Evolutionary conservation across 1,284 basidiomycete species (phyloP).

Genomic region (Irpex rosettiformis): DNA sequence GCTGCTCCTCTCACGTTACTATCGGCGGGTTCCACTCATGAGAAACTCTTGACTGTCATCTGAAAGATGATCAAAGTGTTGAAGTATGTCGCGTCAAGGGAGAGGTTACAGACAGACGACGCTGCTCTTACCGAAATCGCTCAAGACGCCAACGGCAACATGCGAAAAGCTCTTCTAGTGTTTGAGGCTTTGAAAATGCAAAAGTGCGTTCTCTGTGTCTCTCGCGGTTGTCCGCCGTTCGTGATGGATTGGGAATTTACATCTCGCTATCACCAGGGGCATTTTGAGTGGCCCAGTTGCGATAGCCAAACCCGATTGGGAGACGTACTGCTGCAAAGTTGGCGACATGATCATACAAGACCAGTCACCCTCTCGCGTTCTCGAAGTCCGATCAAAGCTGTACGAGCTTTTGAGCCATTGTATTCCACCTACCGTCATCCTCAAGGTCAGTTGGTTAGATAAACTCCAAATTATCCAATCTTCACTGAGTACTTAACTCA

Average conservation of each 20-base stretch:
- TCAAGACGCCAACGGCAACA: conserved; percentile 82
- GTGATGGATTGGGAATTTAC: not conserved
- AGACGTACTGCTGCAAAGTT: conserved; percentile 93
- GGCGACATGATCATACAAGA: conserved; percentile 93
- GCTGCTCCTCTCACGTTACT: conserved; percentile 19
- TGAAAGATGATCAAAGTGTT: conserved; percentile 80
- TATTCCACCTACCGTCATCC: conserved; percentile 90
- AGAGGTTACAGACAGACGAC: conserved; percentile 78
- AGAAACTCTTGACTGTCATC: not conserved
- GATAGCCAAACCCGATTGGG: conserved; percentile 98
- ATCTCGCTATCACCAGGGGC: conserved; percentile 38
- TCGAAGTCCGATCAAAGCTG: conserved; percentile 90
- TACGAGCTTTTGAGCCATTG: conserved; percentile 98
- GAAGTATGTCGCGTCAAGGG: conserved; percentile 77
- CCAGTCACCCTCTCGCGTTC: conserved; percentile 87
- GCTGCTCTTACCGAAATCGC: conserved; percentile 72
- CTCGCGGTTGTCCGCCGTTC: conserved; percentile 28
- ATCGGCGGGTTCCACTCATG: not conserved
- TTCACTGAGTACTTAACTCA: too few species aligned
- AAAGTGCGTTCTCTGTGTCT: conserved; percentile 56
- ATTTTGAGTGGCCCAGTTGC: conserved; percentile 70
- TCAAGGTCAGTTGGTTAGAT: conserved; percentile 81
- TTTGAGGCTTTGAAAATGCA: conserved; percentile 97
- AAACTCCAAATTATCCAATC: too few species aligned
- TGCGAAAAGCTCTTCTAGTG: conserved; percentile 92